phyloP scores from a whole-genome alignment of 2,329 filamentous ascomycete species.

The Arthrobotrys conoides region DNA sequence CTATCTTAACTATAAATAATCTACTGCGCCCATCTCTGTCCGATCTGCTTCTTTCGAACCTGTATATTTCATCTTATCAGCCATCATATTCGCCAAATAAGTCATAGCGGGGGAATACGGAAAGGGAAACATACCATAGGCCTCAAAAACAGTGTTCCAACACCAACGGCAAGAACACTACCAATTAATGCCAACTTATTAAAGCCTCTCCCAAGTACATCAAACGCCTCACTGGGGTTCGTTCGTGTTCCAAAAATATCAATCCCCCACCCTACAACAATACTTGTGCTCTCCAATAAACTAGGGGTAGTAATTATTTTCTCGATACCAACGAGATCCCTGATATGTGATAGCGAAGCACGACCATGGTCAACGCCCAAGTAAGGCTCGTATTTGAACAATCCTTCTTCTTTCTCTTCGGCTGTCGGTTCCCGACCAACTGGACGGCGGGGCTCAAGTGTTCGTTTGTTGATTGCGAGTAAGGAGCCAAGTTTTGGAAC shows the following conservation, averaged over 20 bases:
- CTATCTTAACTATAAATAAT: background rate
- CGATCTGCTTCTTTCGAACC: conserved; percentile 71
- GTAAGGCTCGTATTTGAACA: conserved; percentile 80
- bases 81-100: conserved; percentile 1
- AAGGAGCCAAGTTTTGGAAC: conserved; percentile 78
- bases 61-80: conserved; percentile 61
- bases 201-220: conserved; percentile 92
- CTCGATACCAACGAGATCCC: conserved; percentile 82
- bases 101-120: background rate
- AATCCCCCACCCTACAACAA: conserved; percentile 88
- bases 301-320: conserved; percentile 82
- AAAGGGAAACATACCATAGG: conserved; percentile 80
- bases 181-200: conserved; percentile 87
- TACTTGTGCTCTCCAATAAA: conserved; percentile 88
- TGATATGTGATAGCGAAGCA: conserved; percentile 82
- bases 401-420: conserved; percentile 84
- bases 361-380: conserved; percentile 85
- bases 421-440: conserved; percentile 85
- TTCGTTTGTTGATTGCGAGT: conserved; percentile 80
- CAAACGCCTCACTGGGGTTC: conserved; percentile 89
- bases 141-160: conserved; percentile 82
- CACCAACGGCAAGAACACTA: conserved; percentile 84
- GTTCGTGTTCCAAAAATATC: conserved; percentile 91
- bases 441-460: conserved; percentile 88
- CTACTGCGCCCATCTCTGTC: conserved; percentile 65